Conservation (phyloP, 495 filamentous ascomycete species). For the Hyphodiscus hymeniophilus region DNA sequence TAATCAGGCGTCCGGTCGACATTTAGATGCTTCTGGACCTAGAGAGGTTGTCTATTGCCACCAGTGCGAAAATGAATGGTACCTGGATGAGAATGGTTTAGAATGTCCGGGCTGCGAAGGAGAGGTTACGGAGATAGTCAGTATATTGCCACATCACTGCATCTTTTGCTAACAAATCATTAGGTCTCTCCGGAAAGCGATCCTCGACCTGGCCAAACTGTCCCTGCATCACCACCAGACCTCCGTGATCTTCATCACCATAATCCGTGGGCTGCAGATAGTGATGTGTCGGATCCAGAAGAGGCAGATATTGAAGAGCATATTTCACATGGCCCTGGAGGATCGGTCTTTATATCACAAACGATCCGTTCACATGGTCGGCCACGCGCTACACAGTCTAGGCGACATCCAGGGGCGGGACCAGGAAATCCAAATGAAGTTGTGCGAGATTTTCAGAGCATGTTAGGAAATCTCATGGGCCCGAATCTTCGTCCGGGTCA, state of each 20-base stretch:
- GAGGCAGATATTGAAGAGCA: conserved; percentile 41
- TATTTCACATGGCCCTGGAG: conserved; percentile 35
- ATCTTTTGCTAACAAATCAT: conserved; percentile 18
- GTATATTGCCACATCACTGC: conserved; percentile 18
- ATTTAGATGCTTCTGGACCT: conserved; percentile 32
- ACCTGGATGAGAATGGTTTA: conserved; percentile 54
- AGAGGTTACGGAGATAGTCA: conserved; percentile 80
- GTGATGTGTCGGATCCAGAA: conserved; percentile 37
- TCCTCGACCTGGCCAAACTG: conserved; percentile 26
- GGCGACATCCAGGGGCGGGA: not conserved
- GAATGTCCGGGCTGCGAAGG: conserved; percentile 67
- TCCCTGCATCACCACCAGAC: conserved; percentile 32
- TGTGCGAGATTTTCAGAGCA: conserved; percentile 23
- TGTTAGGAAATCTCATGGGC: conserved; percentile 22
- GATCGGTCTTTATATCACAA: conserved; percentile 29
- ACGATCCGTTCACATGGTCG: conserved; percentile 6
- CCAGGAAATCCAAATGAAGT: conserved; percentile 16
- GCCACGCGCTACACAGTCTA: not conserved
- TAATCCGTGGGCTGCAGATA: conserved; percentile 33
- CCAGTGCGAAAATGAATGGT: conserved; percentile 71
- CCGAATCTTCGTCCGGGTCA: conserved; percentile 17
- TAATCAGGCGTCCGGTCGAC: conserved; percentile 6
- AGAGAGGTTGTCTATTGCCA: conserved; percentile 79
- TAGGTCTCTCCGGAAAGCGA: conserved; percentile 35
- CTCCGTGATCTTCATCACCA: conserved; percentile 19